Evolutionary conservation across 805 yeast genomes (phyloP), one percentile per base, ranked within the genome.

Genomic region (Candida ovalis): DNA sequence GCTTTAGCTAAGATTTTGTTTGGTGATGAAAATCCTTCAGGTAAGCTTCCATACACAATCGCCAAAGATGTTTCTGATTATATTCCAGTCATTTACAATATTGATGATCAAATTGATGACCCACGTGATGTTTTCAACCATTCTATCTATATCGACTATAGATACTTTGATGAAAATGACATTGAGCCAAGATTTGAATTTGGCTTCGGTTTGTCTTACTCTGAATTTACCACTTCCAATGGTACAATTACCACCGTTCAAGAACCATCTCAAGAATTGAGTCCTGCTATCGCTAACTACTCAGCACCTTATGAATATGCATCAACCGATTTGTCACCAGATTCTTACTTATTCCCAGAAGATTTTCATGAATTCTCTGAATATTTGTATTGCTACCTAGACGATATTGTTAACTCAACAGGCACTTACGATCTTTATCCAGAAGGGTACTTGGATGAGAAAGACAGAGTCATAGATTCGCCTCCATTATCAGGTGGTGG

Each of bases 1-100:
- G 84, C 85, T 1, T 62, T 81, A 23, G 78, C 83, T 2, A 82
- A 80, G 37, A 73, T 80, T 0, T 58, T 82, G 18, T 82, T 78
- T 62, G 87, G 88, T 1, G 82, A 77, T 33, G 70, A 67, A n/a
- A 76, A 76, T 51, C 86, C 87, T 8, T 77, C 84, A 33, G 88
- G 87, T 4, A 72, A 76, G 50, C 68, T 82, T 32, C 86, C 88
- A 1, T 81, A 81, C 57, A 80, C 87, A 3, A 73, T 82, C 52
- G 84, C 87, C 12, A 75, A 73, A 56, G 30, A 25, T 39, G 25
- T 13, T 15, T 25, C 25, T 3, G 42, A 39, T 17, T 25, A 39
- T 24, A 23, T 25, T 4, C 25, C 42, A 22, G 25, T 22, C 21
- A 15, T 39, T 15, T 25, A 39, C 21, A 74, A 39, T n/a, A 74